Conservation (phyloP, 306 rosid species). For the Abrus precatorius region DNA sequence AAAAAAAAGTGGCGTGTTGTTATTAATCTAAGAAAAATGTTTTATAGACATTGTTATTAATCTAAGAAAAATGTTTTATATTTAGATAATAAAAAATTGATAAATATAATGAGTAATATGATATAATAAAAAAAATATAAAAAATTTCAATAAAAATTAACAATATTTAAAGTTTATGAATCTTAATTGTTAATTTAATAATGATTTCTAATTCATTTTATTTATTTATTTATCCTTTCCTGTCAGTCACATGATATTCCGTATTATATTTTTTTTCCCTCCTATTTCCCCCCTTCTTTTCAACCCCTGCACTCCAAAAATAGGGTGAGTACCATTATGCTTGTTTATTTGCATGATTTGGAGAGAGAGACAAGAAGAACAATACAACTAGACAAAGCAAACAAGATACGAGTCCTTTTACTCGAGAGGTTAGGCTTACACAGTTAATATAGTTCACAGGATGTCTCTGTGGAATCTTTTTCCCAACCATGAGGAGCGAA, state of each 20-base stretch:
- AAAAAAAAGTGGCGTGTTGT: not conserved
- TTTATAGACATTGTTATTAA: not conserved
- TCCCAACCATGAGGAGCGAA: slow-evolving; percentile 47
- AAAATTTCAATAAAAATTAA: no score
- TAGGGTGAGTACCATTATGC: no score
- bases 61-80: no score
- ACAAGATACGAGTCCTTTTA: slow-evolving; percentile 39
- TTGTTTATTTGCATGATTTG: not conserved
- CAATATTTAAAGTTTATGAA: no score
- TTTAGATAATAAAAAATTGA: no score
- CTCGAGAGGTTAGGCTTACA: slow-evolving; percentile 50
- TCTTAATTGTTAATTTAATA: no score
- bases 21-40: not conserved
- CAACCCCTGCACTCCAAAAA: no score
- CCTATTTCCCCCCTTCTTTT: no score
- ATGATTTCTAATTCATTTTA: no score
- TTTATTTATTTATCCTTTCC: not conserved
- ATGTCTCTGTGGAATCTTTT: slow-evolving; percentile 46
- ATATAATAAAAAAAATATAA: no score
- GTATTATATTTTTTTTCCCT: not conserved
- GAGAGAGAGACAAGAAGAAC: slow-evolving; percentile 46
- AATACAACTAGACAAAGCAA: slow-evolving; percentile 47
- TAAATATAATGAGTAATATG: no score
- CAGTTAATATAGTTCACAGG: slow-evolving; percentile 48
- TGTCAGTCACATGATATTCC: not conserved